Conservation (phyloP, 176 grass and related monocot species). For the Zoysia japonica region DNA sequence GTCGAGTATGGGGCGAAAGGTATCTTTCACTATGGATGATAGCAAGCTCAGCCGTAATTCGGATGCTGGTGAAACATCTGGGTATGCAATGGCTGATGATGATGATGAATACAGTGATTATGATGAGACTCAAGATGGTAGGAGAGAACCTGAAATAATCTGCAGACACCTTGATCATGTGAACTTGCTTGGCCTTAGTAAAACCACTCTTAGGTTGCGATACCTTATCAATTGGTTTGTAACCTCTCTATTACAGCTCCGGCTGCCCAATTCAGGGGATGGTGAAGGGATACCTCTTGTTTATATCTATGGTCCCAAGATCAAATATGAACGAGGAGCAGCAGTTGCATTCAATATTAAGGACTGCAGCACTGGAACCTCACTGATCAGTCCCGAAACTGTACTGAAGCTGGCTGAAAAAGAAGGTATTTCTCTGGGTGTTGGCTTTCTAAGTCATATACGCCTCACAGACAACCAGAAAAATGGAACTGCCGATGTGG, state of each 20-base stretch:
- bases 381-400: conserved; percentile 73
- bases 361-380: conserved; percentile 56
- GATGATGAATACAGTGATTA: conserved; percentile 68
- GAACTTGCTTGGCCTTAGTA: conserved; percentile 91
- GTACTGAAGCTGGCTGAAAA: conserved; percentile 93
- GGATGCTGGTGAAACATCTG: conserved; percentile 80
- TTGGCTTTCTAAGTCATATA: conserved; percentile 92
- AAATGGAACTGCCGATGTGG: conserved; percentile 56
- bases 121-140: conserved; percentile 68
- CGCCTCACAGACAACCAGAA: conserved; percentile 67
- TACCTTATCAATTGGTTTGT: conserved; percentile 98
- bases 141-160: conserved; percentile 83
- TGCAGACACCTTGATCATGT: conserved; percentile 96
- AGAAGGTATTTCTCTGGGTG: conserved; percentile 77
- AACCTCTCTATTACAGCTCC: conserved; percentile 86
- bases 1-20: conserved; percentile 70
- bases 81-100: conserved; percentile 58
- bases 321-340: conserved; percentile 97
- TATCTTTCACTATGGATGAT: conserved; percentile 85
- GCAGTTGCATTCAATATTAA: conserved; percentile 97
- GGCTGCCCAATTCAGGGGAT: conserved; percentile 71
- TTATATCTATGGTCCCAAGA: conserved; percentile 94
- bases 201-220: conserved; percentile 83
- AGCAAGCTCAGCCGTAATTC: conserved; percentile 53
- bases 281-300: conserved; percentile 65